phyloP scores from a whole-genome alignment of 441 rosid genomes.

The Omphalea diandra region DNA sequence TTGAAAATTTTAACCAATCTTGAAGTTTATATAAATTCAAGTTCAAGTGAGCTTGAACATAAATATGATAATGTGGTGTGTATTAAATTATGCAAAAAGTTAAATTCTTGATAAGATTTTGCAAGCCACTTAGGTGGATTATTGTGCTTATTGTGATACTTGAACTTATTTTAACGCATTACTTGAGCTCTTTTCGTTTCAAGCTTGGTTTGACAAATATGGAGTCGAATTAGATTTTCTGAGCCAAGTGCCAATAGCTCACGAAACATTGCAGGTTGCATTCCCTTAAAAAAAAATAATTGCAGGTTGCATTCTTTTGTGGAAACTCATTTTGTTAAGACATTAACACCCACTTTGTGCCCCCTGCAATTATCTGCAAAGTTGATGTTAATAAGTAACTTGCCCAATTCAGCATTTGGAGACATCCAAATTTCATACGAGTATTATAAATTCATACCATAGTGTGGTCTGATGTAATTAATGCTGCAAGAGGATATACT shows the following conservation, averaged over 20 bases:
- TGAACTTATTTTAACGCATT: background rate
- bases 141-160: background rate
- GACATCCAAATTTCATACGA: background rate
- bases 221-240: background rate
- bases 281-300: background rate
- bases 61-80: no score
- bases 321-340: background rate
- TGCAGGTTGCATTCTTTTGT: background rate
- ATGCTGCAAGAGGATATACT: background rate
- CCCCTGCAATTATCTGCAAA: background rate
- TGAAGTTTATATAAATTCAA: no score
- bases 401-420: background rate
- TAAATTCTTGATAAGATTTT: background rate
- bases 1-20: background rate
- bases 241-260: background rate
- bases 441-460: background rate
- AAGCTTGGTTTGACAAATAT: background rate
- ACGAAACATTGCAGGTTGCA: background rate
- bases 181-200: background rate
- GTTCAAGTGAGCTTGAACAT: background rate
- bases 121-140: background rate
- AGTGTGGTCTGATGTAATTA: background rate
- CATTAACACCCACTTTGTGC: background rate
- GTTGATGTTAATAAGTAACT: background rate
- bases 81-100: no score